phyloP scores from a whole-genome alignment of 345 rosid species.

The Moricandia moricandioides region DNA sequence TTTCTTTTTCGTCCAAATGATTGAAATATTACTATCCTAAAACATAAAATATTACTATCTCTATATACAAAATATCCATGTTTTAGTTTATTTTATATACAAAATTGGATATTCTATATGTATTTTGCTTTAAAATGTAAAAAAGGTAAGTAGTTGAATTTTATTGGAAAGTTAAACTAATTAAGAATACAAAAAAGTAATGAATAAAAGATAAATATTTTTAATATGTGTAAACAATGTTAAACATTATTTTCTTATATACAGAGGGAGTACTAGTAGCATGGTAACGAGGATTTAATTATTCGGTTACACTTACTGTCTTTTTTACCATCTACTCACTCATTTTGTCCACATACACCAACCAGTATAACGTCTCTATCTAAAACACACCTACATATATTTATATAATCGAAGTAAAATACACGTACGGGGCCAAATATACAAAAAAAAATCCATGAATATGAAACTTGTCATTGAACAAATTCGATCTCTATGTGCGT shows the following conservation, averaged over 20 bases:
- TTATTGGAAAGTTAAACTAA: too few relatives aligned
- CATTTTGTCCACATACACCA: conserved; percentile 11
- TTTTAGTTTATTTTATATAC: too few relatives aligned
- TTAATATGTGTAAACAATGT: too few relatives aligned
- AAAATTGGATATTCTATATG: too few relatives aligned
- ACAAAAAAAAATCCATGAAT: not conserved
- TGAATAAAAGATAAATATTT: too few relatives aligned
- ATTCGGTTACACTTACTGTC: not conserved
- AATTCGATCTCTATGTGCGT: not conserved
- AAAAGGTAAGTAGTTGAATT: too few relatives aligned
- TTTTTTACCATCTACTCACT: conserved; percentile 17
- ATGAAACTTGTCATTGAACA: conserved; percentile 22
- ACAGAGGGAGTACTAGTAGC: not conserved
- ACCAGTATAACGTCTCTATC: not conserved
- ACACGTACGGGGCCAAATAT: not conserved
- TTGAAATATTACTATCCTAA: too few relatives aligned
- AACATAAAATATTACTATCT: too few relatives aligned
- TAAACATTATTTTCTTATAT: too few relatives aligned
- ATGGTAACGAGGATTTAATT: not conserved
- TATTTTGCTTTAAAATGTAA: too few relatives aligned
- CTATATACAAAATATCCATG: too few relatives aligned
- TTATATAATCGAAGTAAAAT: not conserved
- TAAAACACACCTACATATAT: not conserved
- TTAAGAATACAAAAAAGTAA: too few relatives aligned
- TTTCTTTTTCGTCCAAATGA: not conserved